These are phyloP conservation scores for Coemansia sp. DNA, from an alignment of 192 early-diverging fungal genomes.

Conservation along the genomic window DNA sequence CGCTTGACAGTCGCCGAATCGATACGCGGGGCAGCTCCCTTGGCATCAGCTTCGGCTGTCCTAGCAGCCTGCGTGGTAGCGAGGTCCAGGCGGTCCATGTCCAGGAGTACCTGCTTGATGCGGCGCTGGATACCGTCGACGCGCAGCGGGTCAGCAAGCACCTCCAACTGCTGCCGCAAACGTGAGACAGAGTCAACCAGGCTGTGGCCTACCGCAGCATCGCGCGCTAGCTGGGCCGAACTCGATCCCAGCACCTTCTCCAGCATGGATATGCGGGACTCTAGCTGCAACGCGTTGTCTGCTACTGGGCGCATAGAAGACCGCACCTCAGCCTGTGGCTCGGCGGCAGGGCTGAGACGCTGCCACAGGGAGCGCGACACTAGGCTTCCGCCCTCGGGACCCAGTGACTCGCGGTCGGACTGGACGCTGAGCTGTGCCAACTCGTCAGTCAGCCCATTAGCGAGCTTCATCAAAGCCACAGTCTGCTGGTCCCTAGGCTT, in stretches of 20 bases:
- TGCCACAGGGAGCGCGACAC: constrained; percentile 22
- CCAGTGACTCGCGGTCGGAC: background rate
- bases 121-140: constrained; percentile 53
- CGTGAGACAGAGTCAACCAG: constrained; percentile 66
- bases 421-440: constrained; percentile 25
- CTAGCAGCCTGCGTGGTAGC: constrained; percentile 23
- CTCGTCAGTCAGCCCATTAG: constrained; percentile 34
- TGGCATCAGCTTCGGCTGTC: constrained; percentile 11
- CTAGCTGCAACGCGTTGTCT: constrained; percentile 19
- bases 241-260: constrained; percentile 30
- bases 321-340: background rate
- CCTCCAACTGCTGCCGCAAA: constrained; percentile 43
- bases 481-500: constrained; percentile 2
- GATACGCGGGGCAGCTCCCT: constrained; percentile 5
- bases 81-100: constrained; percentile 45
- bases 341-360: background rate
- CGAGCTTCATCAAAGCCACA: constrained; percentile 45
- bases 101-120: constrained; percentile 45
- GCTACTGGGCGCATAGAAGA: background rate
- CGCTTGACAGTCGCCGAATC: constrained; percentile 25
- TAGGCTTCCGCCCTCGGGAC: background rate
- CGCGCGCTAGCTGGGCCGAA: background rate
- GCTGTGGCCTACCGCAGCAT: constrained; percentile 56
- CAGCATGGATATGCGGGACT: constrained; percentile 38
- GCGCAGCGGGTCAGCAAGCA: constrained; percentile 44